Percentiles rank a stretch among this genome's conserved stretches.
Conservation (phyloP, 2,329 filamentous ascomycete species). For the Sclerotinia nivalis region DNA sequence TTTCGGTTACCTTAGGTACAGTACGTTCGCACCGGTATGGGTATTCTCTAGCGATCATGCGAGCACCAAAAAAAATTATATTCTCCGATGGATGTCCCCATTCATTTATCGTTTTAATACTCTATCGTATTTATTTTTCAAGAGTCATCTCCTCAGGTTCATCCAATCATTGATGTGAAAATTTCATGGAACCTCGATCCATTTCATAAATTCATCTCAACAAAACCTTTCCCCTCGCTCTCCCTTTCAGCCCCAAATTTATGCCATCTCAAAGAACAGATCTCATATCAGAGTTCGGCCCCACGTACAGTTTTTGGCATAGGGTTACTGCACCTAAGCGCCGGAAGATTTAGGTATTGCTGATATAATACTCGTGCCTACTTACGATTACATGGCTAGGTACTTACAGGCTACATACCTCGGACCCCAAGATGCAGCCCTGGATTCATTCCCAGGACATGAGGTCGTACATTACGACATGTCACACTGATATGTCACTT, state of each 20-base stretch:
- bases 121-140: background rate
- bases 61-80: background rate
- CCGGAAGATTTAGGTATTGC: background rate
- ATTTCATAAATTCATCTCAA: background rate
- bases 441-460: background rate
- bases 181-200: background rate
- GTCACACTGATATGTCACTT: background rate
- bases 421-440: slow-evolving; percentile 4
- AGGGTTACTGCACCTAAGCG: background rate
- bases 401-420: background rate
- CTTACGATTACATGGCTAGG: background rate
- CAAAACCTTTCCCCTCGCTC: background rate
- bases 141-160: background rate
- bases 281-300: background rate
- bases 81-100: background rate
- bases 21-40: no score
- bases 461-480: background rate
- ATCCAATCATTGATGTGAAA: background rate
- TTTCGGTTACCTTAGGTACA: background rate
- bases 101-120: background rate
- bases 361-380: background rate
- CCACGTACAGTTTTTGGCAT: background rate
- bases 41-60: background rate
- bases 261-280: slow-evolving; percentile 2
- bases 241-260: no score